Percentiles rank a stretch among this genome's conserved stretches.
Conservation (phyloP, 192 early-diverging fungal species). For the Spizellomyces punctatus region DNA sequence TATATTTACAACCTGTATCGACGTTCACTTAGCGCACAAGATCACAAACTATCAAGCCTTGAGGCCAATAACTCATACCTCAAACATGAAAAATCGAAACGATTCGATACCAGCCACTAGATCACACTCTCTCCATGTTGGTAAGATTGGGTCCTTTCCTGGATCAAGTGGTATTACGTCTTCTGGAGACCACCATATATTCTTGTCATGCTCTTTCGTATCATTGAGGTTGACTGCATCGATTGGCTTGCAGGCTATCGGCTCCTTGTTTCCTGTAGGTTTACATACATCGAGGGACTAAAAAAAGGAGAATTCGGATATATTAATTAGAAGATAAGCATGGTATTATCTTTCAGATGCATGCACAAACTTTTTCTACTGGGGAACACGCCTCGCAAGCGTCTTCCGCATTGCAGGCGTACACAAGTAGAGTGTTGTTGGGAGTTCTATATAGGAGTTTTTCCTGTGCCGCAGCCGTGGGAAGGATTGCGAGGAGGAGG, state of each 20-base stretch:
- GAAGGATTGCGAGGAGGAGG: too few relatives aligned
- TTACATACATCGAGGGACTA: background rate
- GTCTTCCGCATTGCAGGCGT: background rate
- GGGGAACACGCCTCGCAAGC: background rate
- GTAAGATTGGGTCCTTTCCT: background rate
- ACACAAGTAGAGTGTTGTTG: background rate
- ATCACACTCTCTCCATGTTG: background rate
- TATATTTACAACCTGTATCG: background rate
- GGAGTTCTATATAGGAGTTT: too few relatives aligned
- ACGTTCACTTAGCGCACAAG: background rate
- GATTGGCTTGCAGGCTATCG: background rate
- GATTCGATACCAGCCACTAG: constrained; percentile 5
- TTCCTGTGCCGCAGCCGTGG: too few relatives aligned
- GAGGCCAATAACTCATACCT: background rate
- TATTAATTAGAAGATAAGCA: background rate
- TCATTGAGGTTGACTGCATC: background rate
- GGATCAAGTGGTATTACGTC: background rate
- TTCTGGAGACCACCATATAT: background rate
- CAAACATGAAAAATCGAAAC: constrained; percentile 15
- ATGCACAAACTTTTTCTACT: background rate
- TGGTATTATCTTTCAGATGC: too few relatives aligned
- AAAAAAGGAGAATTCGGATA: background rate
- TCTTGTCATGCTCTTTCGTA: background rate
- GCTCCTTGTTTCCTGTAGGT: background rate
- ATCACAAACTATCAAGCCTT: background rate